Evolutionary conservation across 768 basidiomycete genomes (phyloP), one percentile per base, ranked within the genome.

Genomic region (Serendipita sp.): DNA sequence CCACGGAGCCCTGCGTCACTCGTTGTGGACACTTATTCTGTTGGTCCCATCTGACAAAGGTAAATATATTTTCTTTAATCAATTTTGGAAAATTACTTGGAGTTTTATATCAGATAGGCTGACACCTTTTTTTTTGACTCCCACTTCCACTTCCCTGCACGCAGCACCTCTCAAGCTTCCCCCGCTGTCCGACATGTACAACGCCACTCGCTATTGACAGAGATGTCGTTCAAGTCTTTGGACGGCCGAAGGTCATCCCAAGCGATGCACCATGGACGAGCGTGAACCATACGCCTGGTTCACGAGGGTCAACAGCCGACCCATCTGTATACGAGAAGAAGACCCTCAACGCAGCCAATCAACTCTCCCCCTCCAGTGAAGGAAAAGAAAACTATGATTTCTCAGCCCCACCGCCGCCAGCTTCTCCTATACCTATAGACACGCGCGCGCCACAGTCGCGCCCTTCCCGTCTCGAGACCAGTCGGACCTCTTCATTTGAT

Each of bases 141-240:
- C 24, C 24, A 24, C 18, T 13, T 13, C 45, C 45, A 46, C 45
- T 13, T 18, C 15, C 13, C 18, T 46, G 18, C 1, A 46, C 24
- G 24, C 56, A 60, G 56, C 56, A 60, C 28, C 56, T 60, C 37
- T 24, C 18, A 8, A 28, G 56, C 2, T 32, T n/a, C 8, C 56
- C 56, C 4, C 56, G 28, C 4, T 60, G 56, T 60, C 56, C 56
- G 30, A 37, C 28, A 8, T 60, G 56, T 30, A 30, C 56, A n/a
- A n/a, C 56, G 56, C 56, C 56, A n/a, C 56, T 60, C 56, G 24
- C 56, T n/a, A 60, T 60, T 32, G 34, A 28, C 8, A 60, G 56
- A 60, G 56, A 60, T n/a, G 56, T 60, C 34, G 56, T 60, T 10
- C 56, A 60, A 60, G 56, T 60, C 28, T 60, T 60, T 38, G 56